phyloP scores from a whole-genome alignment of 2,329 filamentous ascomycete species.

The Cladosporium sp. region DNA sequence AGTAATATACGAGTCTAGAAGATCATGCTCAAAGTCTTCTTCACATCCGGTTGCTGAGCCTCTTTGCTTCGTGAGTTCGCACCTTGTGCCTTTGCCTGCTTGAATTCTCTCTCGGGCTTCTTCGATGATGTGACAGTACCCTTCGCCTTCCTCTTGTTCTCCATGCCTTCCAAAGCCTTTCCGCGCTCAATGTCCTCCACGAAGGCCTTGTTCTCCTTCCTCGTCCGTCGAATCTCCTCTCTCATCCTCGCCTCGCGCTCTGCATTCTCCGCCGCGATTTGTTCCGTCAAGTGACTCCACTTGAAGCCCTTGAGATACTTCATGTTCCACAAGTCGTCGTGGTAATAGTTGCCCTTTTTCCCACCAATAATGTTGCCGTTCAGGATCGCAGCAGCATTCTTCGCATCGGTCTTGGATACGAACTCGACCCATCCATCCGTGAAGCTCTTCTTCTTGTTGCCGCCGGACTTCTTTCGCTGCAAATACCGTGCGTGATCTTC shows the following conservation, averaged over 20 bases:
- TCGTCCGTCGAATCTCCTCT: conserved; percentile 71
- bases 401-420: conserved; percentile 68
- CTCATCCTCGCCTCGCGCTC: conserved; percentile 71
- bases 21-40: conserved; percentile 14
- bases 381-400: conserved; percentile 68
- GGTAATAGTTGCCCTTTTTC: conserved; percentile 78
- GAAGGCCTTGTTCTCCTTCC: conserved; percentile 77
- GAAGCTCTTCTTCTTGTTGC: conserved; percentile 79
- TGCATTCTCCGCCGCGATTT: conserved; percentile 77
- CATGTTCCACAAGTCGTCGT: conserved; percentile 83
- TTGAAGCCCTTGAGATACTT: conserved; percentile 81
- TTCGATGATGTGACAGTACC: conserved; percentile 35
- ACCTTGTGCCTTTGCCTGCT: conserved; percentile 48
- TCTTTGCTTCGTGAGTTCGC: conserved; percentile 4
- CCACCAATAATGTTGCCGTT: conserved; percentile 77
- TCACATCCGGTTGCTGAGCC: conserved; percentile 11
- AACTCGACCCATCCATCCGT: conserved; percentile 88
- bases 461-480: conserved; percentile 65
- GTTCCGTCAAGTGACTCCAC: conserved; percentile 67
- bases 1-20: conserved; percentile 1
- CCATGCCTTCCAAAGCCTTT: conserved; percentile 73
- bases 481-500: conserved; percentile 66
- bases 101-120: conserved; percentile 51
- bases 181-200: conserved; percentile 73
- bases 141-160: conserved; percentile 53